Evolutionary conservation across 768 basidiomycete species (phyloP), one percentile per base, ranked within the genome.

Genomic region (Lentinula sp.): DNA sequence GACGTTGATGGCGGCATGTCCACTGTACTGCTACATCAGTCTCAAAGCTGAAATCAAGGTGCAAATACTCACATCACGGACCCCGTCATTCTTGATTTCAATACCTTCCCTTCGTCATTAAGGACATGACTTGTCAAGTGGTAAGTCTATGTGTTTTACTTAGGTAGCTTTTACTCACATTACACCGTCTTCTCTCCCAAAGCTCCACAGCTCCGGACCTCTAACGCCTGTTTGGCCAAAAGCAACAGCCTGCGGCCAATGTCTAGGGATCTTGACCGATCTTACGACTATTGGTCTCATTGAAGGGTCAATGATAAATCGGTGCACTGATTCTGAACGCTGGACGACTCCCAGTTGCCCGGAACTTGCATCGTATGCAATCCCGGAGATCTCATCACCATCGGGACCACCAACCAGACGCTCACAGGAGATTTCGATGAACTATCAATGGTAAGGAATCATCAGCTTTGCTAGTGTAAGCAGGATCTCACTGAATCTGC

Each of bases 281-380:
- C 16, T 57, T 2, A 57, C 31, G 2, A 31, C 40, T 5, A 35
- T 21, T 10, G 32, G 45, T n/a, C 21, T 45, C 56, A 57, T 57
- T 7, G 40, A 43, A n/a, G 42, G 40, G 31, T 57, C 42, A 3
- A 57, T 35, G 5, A 57, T n/a, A 31, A 57, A 57, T 15, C 21
- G 56, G 16, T 57, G 56, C 0, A 57, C 32, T 3, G 42, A 9
- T 57, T 57, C 42, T 9, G 56, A 28, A 13, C 56, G 16, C 2
- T 57, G 56, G 9, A 45, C 56, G 4, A 57, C 56, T 31, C 21
- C 56, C n/a, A 57, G 56, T n/a, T 57, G 56, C 9, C 42, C 56
- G 31, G 56, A 31, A 9, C 40, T 35, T 31, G 56, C 23, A 48
- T 57, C 56, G 31, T 45, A 57, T n/a, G 56, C 39, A 31, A 57